Base-by-base conservation (phyloP, 352 stramenopile genomes). In the Phytophthora palmivora region DNA sequence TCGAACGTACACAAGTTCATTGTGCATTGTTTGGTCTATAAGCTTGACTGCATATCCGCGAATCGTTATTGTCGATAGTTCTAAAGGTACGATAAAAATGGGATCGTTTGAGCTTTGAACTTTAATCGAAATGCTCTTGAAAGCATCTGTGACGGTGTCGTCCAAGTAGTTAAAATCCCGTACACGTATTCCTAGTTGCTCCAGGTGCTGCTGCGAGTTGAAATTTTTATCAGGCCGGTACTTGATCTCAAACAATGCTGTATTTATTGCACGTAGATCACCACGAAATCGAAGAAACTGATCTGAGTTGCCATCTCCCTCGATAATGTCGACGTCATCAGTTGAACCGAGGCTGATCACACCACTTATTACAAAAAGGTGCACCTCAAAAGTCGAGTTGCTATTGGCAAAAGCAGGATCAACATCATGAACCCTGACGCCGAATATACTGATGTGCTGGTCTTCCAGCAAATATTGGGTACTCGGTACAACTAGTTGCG, bases 151-250 rank as follows among this genome's bases (percentile, higher is more conserved):
- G 6, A 74, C 38, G 0, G 84, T 89, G 2, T 47, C 42, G 34
- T 92, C 84, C 4, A 79, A 71, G 39, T 64, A 60, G 37, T 92
- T 92, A 41, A 74, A 76, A 47, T 93, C 84, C 14, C 63, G 67
- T 12, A 91, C 72, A 15, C 61, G 69, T 32, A 93, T 76, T 12
- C 78, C 72, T 5, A 95, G 67, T 15, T 62, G 58, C 42, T 95
- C 87, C 4, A 39, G 15, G 33, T 95, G 84, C 11, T 88, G 82
- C 1, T 69, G 64, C 0, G 76, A 85, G 39, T 93, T 95, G 55
- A 89, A 95, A 19, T 95, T 70, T 44, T 69, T 72, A 42, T 94
- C 77, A 3, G 87, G 83, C 37, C 51, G 62, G 56, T 95, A 95
- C 16, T 67, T 74, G 32, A 95, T 74, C 44, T 92, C 76, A n/a